Base-by-base conservation (phyloP, 176 grass and related monocot species). In the Paspalum vaginatum region DNA sequence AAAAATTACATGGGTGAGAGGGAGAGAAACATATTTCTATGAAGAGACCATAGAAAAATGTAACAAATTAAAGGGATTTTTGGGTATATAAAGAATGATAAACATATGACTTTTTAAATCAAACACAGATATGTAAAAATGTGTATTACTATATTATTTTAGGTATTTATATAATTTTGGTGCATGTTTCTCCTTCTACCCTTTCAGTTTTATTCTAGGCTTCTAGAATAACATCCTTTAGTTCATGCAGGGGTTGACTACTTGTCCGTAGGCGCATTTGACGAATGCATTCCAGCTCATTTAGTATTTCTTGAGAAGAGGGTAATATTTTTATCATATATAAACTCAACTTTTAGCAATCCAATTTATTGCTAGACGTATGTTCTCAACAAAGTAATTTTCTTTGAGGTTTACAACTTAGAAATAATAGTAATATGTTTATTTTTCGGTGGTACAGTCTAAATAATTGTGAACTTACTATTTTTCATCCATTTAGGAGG, bases 241-340 rank as follows among this genome's bases (percentile, higher is more conserved):
- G 20, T 21, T 62, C 24, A 11, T 85, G 62, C 75, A 93, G 89
- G 91, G 56, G 38, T 91, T 61, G 94, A 97, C 45, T 94, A 92
- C 76, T 85, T 97, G 42, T 94, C 94, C n/a, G 89, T 89, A 39
- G 94, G 87, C 22, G 91, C 91, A 24, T 91, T 84, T 82, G 89
- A 81, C 12, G 94, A 97, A 72, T 83, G 90, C 12, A 90, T 97
- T 58, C 91, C 94, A 4, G 77, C 91, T 15, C 89, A 97, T 91
- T 71, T 90, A 59, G 89, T 88, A 74, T 90, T 97, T 75, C 89
- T 97, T 20, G 61, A 86, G 53, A 88, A 88, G 47, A 76, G 82
- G 72, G 91, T 94, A 91, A 27, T 20, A 38, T 57, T 70, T 64
- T 26, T 43, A 69, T 81, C 17, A 0, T 53, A 61, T 10, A 50